Evolutionary conservation across 2,329 filamentous ascomycete genomes (phyloP).

Genomic region (Didymella pinodella): DNA sequence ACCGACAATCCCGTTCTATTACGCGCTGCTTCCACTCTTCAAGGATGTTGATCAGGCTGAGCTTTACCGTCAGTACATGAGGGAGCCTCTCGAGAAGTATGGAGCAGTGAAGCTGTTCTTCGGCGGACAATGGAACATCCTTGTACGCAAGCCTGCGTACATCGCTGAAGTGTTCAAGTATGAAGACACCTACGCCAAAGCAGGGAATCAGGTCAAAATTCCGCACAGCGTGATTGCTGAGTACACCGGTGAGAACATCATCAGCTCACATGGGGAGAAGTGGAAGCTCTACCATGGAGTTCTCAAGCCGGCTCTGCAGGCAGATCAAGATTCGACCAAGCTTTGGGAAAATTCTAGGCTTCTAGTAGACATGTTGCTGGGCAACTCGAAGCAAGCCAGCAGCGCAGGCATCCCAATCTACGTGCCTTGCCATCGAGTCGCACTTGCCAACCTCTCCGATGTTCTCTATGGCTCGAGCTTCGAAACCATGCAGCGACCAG

Average conservation of each 20-base stretch:
- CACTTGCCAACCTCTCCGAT: conserved; percentile 50
- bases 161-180: conserved; percentile 51
- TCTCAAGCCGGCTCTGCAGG: conserved; percentile 44
- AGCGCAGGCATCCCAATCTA: conserved; percentile 40
- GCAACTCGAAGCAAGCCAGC: conserved; percentile 33
- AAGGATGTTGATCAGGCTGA: conserved; percentile 55
- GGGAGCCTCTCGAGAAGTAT: conserved; percentile 49
- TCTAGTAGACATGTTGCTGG: conserved; percentile 40
- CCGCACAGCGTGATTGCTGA: conserved; percentile 41
- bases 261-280: conserved; percentile 41
- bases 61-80: conserved; percentile 52
- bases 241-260: conserved; percentile 48
- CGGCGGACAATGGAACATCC: conserved; percentile 59
- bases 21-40: conserved; percentile 54
- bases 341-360: conserved; percentile 38
- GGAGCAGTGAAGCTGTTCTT: conserved; percentile 61
- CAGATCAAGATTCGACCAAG: conserved; percentile 33
- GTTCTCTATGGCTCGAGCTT: conserved; percentile 42
- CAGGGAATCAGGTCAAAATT: conserved; percentile 45
- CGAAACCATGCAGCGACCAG: conserved; percentile 32
- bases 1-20: conserved; percentile 56
- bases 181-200: conserved; percentile 44
- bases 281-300: conserved; percentile 44
- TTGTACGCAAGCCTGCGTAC: conserved; percentile 56
- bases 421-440: conserved; percentile 48